Evolutionary conservation across 169 alveolate species (phyloP).

Genomic region (Cryptosporidium viatorum): DNA sequence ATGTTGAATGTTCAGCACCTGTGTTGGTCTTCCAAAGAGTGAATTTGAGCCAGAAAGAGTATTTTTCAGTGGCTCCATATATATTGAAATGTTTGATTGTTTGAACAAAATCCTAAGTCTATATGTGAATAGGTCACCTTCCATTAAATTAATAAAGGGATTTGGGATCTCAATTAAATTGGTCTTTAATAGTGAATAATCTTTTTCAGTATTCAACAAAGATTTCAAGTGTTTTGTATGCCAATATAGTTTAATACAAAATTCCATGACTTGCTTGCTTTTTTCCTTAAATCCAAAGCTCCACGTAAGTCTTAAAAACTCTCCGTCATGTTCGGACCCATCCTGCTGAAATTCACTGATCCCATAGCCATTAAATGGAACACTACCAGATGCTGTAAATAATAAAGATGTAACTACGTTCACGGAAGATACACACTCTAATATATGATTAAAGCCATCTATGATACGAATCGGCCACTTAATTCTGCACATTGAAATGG

Average conservation of each 20-base stretch:
- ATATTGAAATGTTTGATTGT: conserved; percentile 46
- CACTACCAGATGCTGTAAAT: background rate
- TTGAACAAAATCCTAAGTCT: conserved; percentile 41
- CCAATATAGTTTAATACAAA: conserved; percentile 27
- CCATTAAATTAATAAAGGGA: background rate
- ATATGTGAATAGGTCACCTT: background rate
- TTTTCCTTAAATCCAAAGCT: conserved; percentile 15
- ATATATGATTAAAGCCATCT: conserved; percentile 51
- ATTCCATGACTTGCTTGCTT: conserved; percentile 11
- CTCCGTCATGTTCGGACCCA: background rate
- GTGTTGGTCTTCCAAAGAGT: conserved; percentile 39
- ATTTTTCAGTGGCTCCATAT: conserved; percentile 33
- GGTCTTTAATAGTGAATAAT: conserved; percentile 15
- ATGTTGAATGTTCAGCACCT: conserved; percentile 33
- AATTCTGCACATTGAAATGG: background rate
- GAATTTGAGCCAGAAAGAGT: background rate
- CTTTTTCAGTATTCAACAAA: conserved; percentile 9
- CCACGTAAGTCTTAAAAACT: conserved; percentile 52
- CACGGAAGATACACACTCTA: conserved; percentile 27
- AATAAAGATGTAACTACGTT: conserved; percentile 19
- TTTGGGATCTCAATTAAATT: background rate
- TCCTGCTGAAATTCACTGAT: background rate
- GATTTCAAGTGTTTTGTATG: conserved; percentile 32
- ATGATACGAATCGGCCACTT: conserved; percentile 64
- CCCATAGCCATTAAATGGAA: background rate